Evolutionary conservation across 176 grass and related monocot genomes (phyloP), one percentile per base, ranked within the genome.

Genomic region (Pontederia crassipes): DNA sequence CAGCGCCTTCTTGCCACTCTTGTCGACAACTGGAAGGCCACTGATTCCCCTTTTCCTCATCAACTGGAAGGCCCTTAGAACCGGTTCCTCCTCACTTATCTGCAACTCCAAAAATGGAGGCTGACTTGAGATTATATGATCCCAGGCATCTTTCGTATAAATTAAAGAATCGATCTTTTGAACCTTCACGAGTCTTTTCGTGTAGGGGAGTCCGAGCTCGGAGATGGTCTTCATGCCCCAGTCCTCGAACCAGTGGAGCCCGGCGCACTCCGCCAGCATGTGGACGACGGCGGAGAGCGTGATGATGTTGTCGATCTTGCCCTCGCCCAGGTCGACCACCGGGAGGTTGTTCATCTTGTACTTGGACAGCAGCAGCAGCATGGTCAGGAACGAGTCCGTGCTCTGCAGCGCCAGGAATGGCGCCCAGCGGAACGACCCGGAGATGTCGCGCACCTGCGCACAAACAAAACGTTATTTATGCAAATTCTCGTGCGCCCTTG

Each of bases 341-440:
- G 86, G 91, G 6, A 96, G 86, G 51, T 83, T 96, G 58, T 96
- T 96, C 83, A 96, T 83, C 64, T 83, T 80, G 61, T 96, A 96
- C 59, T 96, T 90, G 40, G 91, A 96, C 51, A 96, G 77, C 58
- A 96, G 81, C 55, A 96, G 69, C 58, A 96, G 49, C 91, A 96
- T 90, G 9, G 91, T 96, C 55, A 96, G 80, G 54, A 96, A 87
- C 8, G 91, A 87, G 66, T 96, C 91, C 18, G 91, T 87, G 3
- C 46, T 90, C 66, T 87, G 91, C 66, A 96, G 55, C 4, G 91
- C 91, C 61, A 96, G 86, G 82, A 96, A 96, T 48, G 91, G 91
- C 46, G 86, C 91, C 91, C 91, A 90, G 15, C 86, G 67, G 50
- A 96, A 96, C 70, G 80, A 85, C 50, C 83, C 86, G 28, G 86